Base-by-base conservation (phyloP, 176 grass and related monocot species). In the Stipa capillata region DNA sequence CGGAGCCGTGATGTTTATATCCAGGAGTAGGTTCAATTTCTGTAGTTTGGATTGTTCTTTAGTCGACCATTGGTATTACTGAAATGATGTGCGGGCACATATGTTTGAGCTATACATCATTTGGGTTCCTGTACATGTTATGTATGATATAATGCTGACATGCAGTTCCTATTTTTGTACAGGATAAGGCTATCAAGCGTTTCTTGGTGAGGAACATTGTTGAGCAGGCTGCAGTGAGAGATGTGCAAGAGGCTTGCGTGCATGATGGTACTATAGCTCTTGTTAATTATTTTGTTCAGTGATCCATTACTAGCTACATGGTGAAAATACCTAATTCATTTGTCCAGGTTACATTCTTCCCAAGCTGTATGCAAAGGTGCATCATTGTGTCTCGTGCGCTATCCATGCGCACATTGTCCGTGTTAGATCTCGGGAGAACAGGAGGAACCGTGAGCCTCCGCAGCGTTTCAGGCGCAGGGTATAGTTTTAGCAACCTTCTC, bases 121-220 rank as follows among this genome's bases (percentile, higher is more conserved):
- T n/a, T n/a, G n/a, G n/a, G 32, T 42, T 23, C 4, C 33, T 23
- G 17, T 36, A 28, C 6, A 3, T 72, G 1, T 4, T 44, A 4
- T 36, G 6, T 7, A 39, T 66, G 5, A 8, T 0, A 5, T 40
- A 0, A 17, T 83, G 18, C 12, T 83, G 10, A 65, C 40, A 3
- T 11, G 1, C 0, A 0, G 3, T 11, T 13, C 35, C 21, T 59
- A 24, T 70, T 14, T 80, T 13, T 32, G 33, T 7, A 3, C 49
- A 93, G 91, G 88, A 94, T 55, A 94, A 94, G 79, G 91, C 91
- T 61, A 83, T 94, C 85, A 94, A 88, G 74, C 83, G 82, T 58
- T 94, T 88, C 77, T 49, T 85, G 36, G 85, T 94, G 77, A 88
- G 85, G 74, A 91, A 89, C 59, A 94, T 94, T 25, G 91, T 94